phyloP scores from a whole-genome alignment of 768 basidiomycete species.

The Lentinula detonsa region DNA sequence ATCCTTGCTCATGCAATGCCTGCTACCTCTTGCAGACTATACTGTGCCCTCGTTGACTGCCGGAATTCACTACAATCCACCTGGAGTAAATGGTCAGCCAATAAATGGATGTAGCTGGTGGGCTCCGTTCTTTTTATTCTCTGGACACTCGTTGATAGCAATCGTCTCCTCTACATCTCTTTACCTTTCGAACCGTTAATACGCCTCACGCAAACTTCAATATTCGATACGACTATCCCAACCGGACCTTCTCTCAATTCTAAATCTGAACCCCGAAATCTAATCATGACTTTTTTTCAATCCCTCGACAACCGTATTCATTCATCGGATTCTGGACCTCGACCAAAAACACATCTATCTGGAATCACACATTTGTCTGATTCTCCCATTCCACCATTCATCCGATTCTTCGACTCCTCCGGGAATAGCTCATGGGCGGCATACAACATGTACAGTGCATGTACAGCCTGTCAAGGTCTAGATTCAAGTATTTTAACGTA shows the following conservation, averaged over 20 bases:
- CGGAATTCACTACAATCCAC: slow-evolving; percentile 15
- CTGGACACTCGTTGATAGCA: neutral
- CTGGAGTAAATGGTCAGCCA: slow-evolving; percentile 9
- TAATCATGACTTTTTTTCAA: neutral
- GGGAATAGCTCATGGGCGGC: slow-evolving; percentile 45
- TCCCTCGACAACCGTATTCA: too few relatives aligned
- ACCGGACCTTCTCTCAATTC: too few relatives aligned
- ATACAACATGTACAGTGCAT: slow-evolving; percentile 50
- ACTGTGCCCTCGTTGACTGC: slow-evolving; percentile 14
- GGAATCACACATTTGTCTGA: neutral
- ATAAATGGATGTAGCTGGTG: slow-evolving; percentile 34
- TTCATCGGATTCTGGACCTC: neutral
- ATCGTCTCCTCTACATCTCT: neutral
- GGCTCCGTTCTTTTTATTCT: neutral
- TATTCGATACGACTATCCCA: too few relatives aligned
- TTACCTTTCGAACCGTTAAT: too few relatives aligned
- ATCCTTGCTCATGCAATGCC: too few relatives aligned
- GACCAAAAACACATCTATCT: neutral
- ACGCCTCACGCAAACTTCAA: too few relatives aligned
- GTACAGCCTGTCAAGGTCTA: slow-evolving; percentile 40
- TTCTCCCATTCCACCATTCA: neutral
- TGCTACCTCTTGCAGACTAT: slow-evolving; percentile 20
- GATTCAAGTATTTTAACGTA: slow-evolving; percentile 21
- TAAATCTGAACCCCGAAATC: too few relatives aligned
- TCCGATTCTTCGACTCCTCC: neutral